Evolutionary conservation across 148 eudicot species (phyloP), one percentile per base, ranked within the genome.

Genomic region (Agrostemma githago): DNA sequence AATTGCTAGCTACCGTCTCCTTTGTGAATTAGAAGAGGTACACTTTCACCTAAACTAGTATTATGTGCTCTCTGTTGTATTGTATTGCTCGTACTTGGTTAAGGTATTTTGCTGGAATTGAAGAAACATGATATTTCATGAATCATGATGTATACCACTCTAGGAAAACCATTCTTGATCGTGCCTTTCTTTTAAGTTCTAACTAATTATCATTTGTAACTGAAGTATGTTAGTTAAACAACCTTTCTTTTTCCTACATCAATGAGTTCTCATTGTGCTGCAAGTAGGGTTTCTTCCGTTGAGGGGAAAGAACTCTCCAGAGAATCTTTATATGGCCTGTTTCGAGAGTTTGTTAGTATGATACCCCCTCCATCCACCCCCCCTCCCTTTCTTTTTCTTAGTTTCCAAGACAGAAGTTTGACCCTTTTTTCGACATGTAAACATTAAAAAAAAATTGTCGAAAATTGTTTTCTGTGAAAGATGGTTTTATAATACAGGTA

Each of bases 1-100:
- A 19, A 80, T 92, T 73, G 78, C 82, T 73, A 95, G 97, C 74
- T 88, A 83, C 79, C 88, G 86, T 66, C 96, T 95, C 26, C 87
- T 95, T 54, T 66, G 17, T 39, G 93, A 95, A 66, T 76, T 92
- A 78, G 93, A 88, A 56, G 86, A 90, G 97, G 98, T 89, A 82
- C 70, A 37, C 44, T 9, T 51, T 72, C 9, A 34, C 61, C 39
- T 5, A 6, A 7, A 43, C 10, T 42, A 72, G 0, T 43, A 61
- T 61, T 44, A 12, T 7, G 39, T 43, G 34, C 34, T 7, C n/a
- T 9, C 16, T 5, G 17, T 5, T 43, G 8, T 67, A 42, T 67
- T 2, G 1, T 19, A 17, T 19, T 4, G 41, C 48, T 40, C 9
- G 20, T 4, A 66, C 48, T 40, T 5, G 20, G 7, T 66, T 40